Conservation (phyloP, 2,329 filamentous ascomycete species). For the Cadophora luteo-olivacea region DNA sequence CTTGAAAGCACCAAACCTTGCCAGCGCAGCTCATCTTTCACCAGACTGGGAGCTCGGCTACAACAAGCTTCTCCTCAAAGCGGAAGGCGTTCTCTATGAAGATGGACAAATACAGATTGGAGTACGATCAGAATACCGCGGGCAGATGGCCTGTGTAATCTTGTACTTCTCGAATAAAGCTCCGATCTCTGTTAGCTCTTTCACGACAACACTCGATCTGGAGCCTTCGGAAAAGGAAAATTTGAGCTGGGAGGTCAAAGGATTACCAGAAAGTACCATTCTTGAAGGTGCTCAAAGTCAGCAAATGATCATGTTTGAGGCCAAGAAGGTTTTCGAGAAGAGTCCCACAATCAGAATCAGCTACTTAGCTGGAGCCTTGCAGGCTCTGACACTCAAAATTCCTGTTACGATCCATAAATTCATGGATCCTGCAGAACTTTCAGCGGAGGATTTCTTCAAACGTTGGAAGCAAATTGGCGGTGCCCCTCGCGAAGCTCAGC, state of each 20-base stretch:
- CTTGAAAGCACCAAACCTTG: conserved; percentile 79
- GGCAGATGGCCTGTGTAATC: conserved; percentile 94
- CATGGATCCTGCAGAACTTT: conserved; percentile 89
- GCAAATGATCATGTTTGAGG: conserved; percentile 94
- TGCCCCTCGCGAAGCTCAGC: conserved; percentile 83
- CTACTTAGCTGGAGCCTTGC: conserved; percentile 91
- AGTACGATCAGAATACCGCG: conserved; percentile 90
- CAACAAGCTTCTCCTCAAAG: conserved; percentile 77
- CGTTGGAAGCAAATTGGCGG: conserved; percentile 98
- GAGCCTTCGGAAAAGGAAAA: conserved; percentile 68
- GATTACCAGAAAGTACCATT: conserved; percentile 83
- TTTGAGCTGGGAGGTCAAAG: conserved; percentile 86
- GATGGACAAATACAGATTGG: conserved; percentile 94
- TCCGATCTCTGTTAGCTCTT: conserved; percentile 81
- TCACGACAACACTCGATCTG: conserved; percentile 92
- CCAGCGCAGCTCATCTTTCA: conserved; percentile 89
- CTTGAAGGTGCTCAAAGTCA: conserved; percentile 79
- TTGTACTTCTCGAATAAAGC: conserved; percentile 97
- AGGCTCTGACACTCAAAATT: conserved; percentile 89
- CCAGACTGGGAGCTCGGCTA: conserved; percentile 95
- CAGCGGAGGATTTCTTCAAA: conserved; percentile 96
- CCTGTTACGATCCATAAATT: conserved; percentile 93
- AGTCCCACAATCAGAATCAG: conserved; percentile 92
- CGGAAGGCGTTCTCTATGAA: conserved; percentile 92
- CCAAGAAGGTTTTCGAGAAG: conserved; percentile 79